Evolutionary conservation across 495 filamentous ascomycete species (phyloP), one percentile per base, ranked within the genome.

Genomic region (Hamigera avellanea): DNA sequence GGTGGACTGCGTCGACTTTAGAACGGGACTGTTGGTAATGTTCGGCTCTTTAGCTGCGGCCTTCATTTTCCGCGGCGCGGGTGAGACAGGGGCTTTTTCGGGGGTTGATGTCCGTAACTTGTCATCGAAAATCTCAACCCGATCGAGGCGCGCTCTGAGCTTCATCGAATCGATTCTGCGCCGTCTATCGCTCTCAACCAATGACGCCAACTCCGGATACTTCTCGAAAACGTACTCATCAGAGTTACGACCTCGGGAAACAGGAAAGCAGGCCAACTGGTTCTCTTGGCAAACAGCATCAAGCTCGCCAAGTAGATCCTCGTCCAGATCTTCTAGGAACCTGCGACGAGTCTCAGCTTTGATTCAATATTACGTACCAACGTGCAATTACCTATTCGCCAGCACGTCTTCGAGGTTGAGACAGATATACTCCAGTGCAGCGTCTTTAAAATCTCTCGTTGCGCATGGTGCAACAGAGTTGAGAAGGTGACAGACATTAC

Each of bases 331-430:
- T 43, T 87, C 80, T 6, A 98, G 66, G 21, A 83, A 69, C 41
- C 74, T 78, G 26, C 31, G 39, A 17, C 34, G 26, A 8, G 28
- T 26, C 38, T 58, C 45, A 61, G 46, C 18, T 8, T 26, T 1
- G 3, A 42, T 14, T 14, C 38, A 37, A 44, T 14, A n/a, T 19
- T 17, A 3, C 9, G 6, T 10, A 12, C 5, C 9, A 17, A 17
- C 17, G 6, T 12, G 17, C 5, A 33, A 57, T 48, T 67, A 79
- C 68, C 83, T 80, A 43, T 93, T 93, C 49, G 93, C 80, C 26
- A 98, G 75, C 69, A 95, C 80, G 2, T 75, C 76, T 50, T 95
- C 89, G 26, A 95, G 64, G 48, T 93, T 88, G 25, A 94, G 59
- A 44, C 86, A 95, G 19, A 95, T 74, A 54, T 95, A 96, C 57